Percentiles rank a stretch among this genome's conserved stretches.
These are phyloP conservation scores for Backusella liffmaniae DNA, from an alignment of 192 early-diverging fungal genomes.

Conservation along the genomic window DNA sequence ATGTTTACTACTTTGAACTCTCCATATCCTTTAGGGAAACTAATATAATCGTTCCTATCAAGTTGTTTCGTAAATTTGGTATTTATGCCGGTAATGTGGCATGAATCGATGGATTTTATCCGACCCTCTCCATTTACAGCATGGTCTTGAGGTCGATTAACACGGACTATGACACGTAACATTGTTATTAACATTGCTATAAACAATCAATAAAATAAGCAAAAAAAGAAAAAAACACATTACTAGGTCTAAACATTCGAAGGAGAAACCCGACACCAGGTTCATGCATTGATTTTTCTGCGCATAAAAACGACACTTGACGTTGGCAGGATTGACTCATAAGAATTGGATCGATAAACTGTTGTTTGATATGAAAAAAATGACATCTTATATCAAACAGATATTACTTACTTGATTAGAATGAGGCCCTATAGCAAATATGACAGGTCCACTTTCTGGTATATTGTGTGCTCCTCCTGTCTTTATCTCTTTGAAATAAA, in stretches of 20 bases:
- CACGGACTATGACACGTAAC: slow-evolving; percentile 65
- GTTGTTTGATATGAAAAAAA: background rate
- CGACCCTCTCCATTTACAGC: slow-evolving; percentile 67
- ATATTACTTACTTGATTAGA: slow-evolving; percentile 61
- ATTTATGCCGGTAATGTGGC: slow-evolving; percentile 63
- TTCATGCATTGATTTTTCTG: slow-evolving; percentile 87
- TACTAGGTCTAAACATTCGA: slow-evolving; percentile 72
- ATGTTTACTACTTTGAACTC: slow-evolving; percentile 72
- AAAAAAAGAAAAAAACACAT: slow-evolving; percentile 10
- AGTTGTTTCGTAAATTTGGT: slow-evolving; percentile 72
- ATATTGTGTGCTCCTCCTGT: slow-evolving; percentile 78
- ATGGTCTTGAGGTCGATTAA: slow-evolving; percentile 90
- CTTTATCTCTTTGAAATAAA: slow-evolving; percentile 90
- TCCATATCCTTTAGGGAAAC: slow-evolving; percentile 60
- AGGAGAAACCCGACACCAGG: slow-evolving; percentile 82
- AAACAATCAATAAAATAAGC: too few relatives aligned
- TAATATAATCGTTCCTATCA: slow-evolving; percentile 59
- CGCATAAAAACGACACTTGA: slow-evolving; percentile 74
- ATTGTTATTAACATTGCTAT: background rate
- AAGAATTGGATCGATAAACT: slow-evolving; percentile 95
- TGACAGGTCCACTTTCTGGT: slow-evolving; percentile 84
- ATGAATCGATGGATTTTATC: slow-evolving; percentile 65
- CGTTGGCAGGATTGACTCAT: slow-evolving; percentile 78
- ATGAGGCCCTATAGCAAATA: slow-evolving; percentile 87
- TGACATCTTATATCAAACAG: background rate